A percentile compares a stretch with the other conserved stretches of the same genome.
Evolutionary conservation across 257 asterid species (phyloP).

Genomic region (Ophiorrhiza pumila): DNA sequence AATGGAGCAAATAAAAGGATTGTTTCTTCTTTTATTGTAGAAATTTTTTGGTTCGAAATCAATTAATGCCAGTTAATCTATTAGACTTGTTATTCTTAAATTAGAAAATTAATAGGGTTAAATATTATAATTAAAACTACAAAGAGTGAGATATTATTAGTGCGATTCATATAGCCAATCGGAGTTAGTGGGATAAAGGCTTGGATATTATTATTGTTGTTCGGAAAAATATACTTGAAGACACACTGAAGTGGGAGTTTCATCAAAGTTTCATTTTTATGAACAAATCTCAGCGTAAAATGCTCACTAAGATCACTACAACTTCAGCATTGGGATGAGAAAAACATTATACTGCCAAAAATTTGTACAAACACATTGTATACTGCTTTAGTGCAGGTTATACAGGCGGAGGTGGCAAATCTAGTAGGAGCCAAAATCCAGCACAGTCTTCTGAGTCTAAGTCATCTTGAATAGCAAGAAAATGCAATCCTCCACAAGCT

Average conservation of each 20-base stretch:
- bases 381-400: slow-evolving; percentile 16
- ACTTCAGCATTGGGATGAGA: not conserved
- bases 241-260: not conserved
- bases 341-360: not conserved
- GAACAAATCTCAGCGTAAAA: not conserved
- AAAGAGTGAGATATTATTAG: too few species aligned
- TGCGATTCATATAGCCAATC: too few species aligned
- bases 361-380: not conserved
- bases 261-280: not conserved
- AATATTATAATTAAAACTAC: too few species aligned
- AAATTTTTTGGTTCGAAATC: too few species aligned
- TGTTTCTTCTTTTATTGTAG: too few species aligned
- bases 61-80: too few species aligned
- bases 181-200: too few species aligned
- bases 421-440: slow-evolving; percentile 90
- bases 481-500: slow-evolving; percentile 85
- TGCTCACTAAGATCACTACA: not conserved
- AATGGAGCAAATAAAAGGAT: too few species aligned
- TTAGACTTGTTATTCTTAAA: too few species aligned
- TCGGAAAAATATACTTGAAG: too few species aligned
- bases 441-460: slow-evolving; percentile 73
- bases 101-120: too few species aligned
- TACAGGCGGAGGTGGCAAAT: slow-evolving; percentile 93
- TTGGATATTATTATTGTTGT: too few species aligned
- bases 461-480: slow-evolving; percentile 84